Percentiles rank a stretch among this genome's conserved stretches.
Conservation (phyloP, 2,329 filamentous ascomycete genomes). For the Teratosphaeriaceae sp. region DNA sequence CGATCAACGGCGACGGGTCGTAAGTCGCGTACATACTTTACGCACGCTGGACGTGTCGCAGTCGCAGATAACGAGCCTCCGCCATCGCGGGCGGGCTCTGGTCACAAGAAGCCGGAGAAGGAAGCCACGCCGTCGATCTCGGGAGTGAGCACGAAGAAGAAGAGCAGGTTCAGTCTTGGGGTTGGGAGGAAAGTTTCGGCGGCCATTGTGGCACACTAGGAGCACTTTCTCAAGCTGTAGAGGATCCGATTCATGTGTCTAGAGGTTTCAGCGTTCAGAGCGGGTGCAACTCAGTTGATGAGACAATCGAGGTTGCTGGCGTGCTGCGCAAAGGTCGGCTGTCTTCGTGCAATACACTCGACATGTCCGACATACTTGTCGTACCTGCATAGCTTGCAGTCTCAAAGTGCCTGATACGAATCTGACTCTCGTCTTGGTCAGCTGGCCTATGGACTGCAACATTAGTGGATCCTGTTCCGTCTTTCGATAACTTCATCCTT, state of each 20-base stretch:
- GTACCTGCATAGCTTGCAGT: too few relatives aligned
- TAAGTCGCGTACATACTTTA: conserved; percentile 24
- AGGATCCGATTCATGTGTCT: background rate
- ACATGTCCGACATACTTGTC: too few relatives aligned
- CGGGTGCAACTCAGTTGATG: background rate
- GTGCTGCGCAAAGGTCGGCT: too few relatives aligned
- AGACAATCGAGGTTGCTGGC: too few relatives aligned
- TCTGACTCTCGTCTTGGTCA: too few relatives aligned
- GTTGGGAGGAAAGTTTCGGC: conserved; percentile 8
- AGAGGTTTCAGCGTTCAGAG: background rate
- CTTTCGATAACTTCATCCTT: too few relatives aligned
- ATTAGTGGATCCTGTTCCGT: too few relatives aligned
- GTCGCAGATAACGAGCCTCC: conserved; percentile 7
- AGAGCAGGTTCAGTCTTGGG: conserved; percentile 21
- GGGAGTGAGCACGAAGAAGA: conserved; percentile 17
- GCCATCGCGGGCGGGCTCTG: background rate
- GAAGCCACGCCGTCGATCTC: conserved; percentile 1
- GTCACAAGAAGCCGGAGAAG: background rate
- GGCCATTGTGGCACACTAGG: background rate
- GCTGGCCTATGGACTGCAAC: too few relatives aligned
- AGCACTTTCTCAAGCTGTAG: too few relatives aligned
- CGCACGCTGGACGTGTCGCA: conserved; percentile 21
- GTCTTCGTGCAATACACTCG: too few relatives aligned
- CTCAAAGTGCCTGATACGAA: too few relatives aligned
- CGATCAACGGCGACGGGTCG: conserved; percentile 8